Evolutionary conservation across 2,329 filamentous ascomycete species (phyloP).

Genomic region (Alternaria viburni): DNA sequence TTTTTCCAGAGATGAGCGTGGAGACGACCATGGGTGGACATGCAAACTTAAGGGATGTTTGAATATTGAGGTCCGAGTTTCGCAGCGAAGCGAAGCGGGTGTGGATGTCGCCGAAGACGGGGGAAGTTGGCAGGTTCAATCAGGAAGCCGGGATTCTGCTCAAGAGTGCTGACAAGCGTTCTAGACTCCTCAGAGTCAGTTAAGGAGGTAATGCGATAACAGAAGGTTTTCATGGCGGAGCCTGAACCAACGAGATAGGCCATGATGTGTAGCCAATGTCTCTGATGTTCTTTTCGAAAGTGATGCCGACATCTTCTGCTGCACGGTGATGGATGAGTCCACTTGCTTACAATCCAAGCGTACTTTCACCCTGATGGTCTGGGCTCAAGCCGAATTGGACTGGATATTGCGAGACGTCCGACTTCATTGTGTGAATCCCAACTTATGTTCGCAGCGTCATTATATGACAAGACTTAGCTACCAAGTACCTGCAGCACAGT

Average conservation of each 20-base stretch:
- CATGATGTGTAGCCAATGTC: background rate
- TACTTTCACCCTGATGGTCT: background rate
- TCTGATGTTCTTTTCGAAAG: background rate
- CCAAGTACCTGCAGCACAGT: background rate
- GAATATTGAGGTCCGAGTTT: background rate
- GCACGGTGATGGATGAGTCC: background rate
- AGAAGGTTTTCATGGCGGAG: background rate
- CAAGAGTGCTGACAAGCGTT: background rate
- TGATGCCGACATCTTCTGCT: background rate
- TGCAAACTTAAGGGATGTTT: constrained; percentile 34
- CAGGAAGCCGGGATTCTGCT: background rate
- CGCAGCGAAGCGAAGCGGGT: background rate
- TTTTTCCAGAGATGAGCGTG: constrained; percentile 14
- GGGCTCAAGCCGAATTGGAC: background rate
- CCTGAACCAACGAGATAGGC: background rate
- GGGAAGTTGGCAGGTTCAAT: background rate
- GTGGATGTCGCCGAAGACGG: background rate
- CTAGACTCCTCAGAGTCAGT: background rate
- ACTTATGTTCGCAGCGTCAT: background rate
- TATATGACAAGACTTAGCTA: background rate
- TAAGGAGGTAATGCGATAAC: background rate
- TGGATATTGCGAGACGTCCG: background rate
- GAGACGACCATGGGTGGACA: constrained; percentile 16
- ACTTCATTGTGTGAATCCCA: background rate
- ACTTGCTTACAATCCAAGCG: background rate